phyloP scores from a whole-genome alignment of 2,329 filamentous ascomycete genomes.

The Fusarium protoensiforme region DNA sequence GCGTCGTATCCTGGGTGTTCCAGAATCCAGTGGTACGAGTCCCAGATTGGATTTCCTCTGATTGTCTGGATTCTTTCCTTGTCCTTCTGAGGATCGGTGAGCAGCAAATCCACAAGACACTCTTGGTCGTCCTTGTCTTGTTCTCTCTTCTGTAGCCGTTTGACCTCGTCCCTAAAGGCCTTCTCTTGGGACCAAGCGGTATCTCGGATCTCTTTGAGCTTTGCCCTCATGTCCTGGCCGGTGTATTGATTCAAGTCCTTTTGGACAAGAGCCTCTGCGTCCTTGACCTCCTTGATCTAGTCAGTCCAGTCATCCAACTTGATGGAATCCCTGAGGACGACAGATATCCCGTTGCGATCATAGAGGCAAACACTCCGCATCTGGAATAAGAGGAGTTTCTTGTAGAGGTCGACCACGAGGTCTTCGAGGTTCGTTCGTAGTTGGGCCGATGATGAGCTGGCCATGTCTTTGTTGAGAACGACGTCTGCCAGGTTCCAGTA shows the following conservation, averaged over 20 bases:
- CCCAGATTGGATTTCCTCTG: slow-evolving; percentile 48
- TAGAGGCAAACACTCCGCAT: slow-evolving; percentile 54
- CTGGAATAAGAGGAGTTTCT: slow-evolving; percentile 52
- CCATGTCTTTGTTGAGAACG: slow-evolving; percentile 39
- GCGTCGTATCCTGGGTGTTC: slow-evolving; percentile 33
- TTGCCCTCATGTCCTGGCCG: not conserved
- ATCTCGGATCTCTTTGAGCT: not conserved
- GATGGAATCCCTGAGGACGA: slow-evolving; percentile 44
- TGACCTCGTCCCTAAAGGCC: not conserved
- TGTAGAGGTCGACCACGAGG: slow-evolving; percentile 51
- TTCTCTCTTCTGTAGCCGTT: not conserved
- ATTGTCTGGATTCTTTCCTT: slow-evolving; percentile 49
- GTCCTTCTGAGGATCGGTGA: slow-evolving; percentile 47
- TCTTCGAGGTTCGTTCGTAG: slow-evolving; percentile 41
- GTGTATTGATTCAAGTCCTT: not conserved
- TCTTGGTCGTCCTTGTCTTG: not conserved
- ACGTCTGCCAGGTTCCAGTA: slow-evolving; percentile 49
- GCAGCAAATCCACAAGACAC: slow-evolving; percentile 39
- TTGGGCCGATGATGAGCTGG: slow-evolving; percentile 14
- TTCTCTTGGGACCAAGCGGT: not conserved
- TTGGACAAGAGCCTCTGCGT: slow-evolving; percentile 10
- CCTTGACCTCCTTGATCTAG: slow-evolving; percentile 39
- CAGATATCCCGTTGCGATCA: slow-evolving; percentile 43
- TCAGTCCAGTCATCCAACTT: slow-evolving; percentile 50
- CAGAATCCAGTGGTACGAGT: slow-evolving; percentile 52